Conservation (phyloP, 768 basidiomycete genomes). For the Mycena crocata region DNA sequence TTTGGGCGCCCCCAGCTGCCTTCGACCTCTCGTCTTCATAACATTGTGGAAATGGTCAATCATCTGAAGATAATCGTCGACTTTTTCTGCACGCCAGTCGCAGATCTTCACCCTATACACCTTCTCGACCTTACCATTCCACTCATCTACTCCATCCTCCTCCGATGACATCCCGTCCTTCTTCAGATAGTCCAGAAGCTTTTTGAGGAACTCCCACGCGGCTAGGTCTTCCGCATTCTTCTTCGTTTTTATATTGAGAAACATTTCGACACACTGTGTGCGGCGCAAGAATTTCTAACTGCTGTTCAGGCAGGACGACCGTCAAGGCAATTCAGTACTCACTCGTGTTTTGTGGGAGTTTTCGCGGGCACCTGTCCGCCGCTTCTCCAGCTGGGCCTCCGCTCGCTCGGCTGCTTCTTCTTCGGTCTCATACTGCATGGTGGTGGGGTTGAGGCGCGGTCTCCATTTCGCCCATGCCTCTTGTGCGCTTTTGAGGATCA, state of each 20-base stretch:
- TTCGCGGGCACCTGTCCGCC: background rate
- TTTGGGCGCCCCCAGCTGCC: no score
- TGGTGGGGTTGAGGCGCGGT: background rate
- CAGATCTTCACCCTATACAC: slow-evolving; percentile 12
- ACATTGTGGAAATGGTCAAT: no score
- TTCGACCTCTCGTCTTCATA: no score
- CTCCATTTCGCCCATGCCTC: slow-evolving; percentile 13
- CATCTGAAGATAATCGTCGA: slow-evolving; percentile 14
- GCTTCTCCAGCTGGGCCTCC: background rate
- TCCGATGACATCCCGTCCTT: slow-evolving; percentile 31
- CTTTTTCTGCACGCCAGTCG: background rate
- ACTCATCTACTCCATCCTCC: background rate
- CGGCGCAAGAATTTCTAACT: background rate
- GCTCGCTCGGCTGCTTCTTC: background rate
- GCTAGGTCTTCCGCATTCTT: slow-evolving; percentile 1
- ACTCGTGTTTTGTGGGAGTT: background rate
- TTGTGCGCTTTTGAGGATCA: slow-evolving; percentile 13
- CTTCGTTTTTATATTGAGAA: slow-evolving; percentile 7
- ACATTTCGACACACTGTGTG: background rate
- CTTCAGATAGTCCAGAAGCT: slow-evolving; percentile 9
- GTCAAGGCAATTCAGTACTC: background rate
- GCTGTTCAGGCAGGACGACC: background rate
- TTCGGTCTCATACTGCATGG: background rate
- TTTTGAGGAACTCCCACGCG: slow-evolving; percentile 16
- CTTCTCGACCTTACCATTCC: background rate